A percentile compares a stretch with the other conserved stretches of the same genome.
Evolutionary conservation across 768 basidiomycete species (phyloP).

Genomic region (Trametes villosa): DNA sequence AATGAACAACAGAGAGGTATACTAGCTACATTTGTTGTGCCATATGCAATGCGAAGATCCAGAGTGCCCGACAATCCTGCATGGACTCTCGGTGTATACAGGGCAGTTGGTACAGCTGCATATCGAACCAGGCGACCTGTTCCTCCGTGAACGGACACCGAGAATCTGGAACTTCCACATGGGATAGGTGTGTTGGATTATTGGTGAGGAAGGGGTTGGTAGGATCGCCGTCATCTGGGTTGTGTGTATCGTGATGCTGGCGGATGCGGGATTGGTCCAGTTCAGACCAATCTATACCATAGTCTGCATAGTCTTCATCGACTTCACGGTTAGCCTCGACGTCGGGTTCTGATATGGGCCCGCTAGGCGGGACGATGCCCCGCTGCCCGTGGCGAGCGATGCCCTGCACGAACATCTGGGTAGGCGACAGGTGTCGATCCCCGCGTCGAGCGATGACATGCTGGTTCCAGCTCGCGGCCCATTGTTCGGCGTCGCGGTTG

Average conservation of each 20-base stretch:
- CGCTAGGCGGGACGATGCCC: background rate
- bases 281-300: background rate
- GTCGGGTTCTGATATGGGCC: too few relatives aligned
- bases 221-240: background rate
- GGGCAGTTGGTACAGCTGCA: background rate
- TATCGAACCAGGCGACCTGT: background rate
- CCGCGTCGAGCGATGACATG: background rate
- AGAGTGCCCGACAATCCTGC: background rate
- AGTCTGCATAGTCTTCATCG: background rate
- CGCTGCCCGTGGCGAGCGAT: background rate
- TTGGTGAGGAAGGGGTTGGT: background rate
- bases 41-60: background rate
- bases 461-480: conserved; percentile 1
- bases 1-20: too few relatives aligned
- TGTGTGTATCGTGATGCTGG: background rate
- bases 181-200: background rate
- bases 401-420: background rate
- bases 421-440: background rate
- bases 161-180: background rate
- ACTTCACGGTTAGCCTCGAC: too few relatives aligned
- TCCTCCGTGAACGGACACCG: background rate
- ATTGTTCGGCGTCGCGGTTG: conserved; percentile 17
- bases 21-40: too few relatives aligned
- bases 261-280: background rate
- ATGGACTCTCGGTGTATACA: background rate